Conservation (phyloP, 257 asterid genomes). For the Coffea canephora region DNA sequence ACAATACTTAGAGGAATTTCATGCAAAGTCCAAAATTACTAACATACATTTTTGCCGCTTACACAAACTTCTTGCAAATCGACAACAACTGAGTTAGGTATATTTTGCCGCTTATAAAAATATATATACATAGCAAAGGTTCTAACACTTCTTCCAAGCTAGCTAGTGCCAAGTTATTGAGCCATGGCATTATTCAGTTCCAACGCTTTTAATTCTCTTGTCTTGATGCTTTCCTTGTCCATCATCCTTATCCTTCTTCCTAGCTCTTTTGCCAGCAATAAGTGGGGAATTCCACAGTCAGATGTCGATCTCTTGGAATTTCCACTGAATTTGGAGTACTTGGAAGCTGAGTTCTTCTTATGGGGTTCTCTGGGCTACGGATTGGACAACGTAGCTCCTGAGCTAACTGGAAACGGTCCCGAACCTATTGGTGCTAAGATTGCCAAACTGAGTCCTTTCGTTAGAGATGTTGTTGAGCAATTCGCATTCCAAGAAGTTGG, state of each 20-base stretch:
- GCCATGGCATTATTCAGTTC: not conserved
- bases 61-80: too few relatives aligned
- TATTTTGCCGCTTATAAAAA: too few relatives aligned
- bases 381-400: slow-evolving; percentile 48
- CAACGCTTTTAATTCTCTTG: not conserved
- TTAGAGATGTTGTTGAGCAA: slow-evolving; percentile 55
- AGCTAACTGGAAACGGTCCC: slow-evolving; percentile 60
- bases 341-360: slow-evolving; percentile 83
- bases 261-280: not conserved
- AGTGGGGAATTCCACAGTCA: slow-evolving; percentile 24
- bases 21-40: not conserved
- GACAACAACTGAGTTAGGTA: too few relatives aligned
- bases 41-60: too few relatives aligned
- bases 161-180: too few relatives aligned
- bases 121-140: not conserved
- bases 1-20: not conserved
- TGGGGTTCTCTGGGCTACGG: slow-evolving; percentile 70
- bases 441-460: slow-evolving; percentile 50
- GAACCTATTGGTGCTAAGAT: slow-evolving; percentile 48
- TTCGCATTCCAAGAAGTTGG: slow-evolving; percentile 92
- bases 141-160: too few relatives aligned
- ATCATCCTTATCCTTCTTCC: not conserved
- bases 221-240: not conserved
- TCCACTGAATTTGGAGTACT: slow-evolving; percentile 67
- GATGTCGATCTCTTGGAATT: slow-evolving; percentile 63